These are phyloP conservation scores for Sinapis alba DNA, from an alignment of 441 rosid species.

Conservation along the genomic window DNA sequence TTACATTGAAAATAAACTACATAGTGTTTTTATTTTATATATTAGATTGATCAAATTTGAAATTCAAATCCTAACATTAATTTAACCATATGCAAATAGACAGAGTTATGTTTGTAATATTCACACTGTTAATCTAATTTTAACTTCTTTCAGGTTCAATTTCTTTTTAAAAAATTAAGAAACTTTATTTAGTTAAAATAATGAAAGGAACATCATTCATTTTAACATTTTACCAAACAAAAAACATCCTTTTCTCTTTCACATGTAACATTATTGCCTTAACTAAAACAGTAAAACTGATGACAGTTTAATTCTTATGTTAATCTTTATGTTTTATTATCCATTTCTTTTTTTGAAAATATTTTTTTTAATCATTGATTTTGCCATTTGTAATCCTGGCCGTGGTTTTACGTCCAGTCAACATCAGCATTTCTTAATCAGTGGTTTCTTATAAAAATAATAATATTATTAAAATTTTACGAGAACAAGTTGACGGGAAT, in stretches of 20 bases:
- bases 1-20: background rate
- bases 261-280: background rate
- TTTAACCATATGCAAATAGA: background rate
- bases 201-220: background rate
- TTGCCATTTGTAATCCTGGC: conserved; percentile 13
- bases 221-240: background rate
- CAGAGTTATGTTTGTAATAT: background rate
- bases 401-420: conserved; percentile 18
- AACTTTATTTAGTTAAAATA: background rate
- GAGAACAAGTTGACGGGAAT: conserved; percentile 27
- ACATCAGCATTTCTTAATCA: conserved; percentile 17
- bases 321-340: background rate
- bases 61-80: background rate
- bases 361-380: background rate
- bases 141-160: no score
- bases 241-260: background rate
- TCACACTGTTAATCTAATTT: background rate
- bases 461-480: background rate
- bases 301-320: background rate
- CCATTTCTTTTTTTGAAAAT: background rate
- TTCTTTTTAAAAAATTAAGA: background rate
- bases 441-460: background rate
- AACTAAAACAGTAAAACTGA: background rate
- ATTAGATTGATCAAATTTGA: background rate
- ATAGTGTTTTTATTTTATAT: background rate